Evolutionary conservation across 352 stramenopile species (phyloP).

Genomic region (Globisporangium solare): DNA sequence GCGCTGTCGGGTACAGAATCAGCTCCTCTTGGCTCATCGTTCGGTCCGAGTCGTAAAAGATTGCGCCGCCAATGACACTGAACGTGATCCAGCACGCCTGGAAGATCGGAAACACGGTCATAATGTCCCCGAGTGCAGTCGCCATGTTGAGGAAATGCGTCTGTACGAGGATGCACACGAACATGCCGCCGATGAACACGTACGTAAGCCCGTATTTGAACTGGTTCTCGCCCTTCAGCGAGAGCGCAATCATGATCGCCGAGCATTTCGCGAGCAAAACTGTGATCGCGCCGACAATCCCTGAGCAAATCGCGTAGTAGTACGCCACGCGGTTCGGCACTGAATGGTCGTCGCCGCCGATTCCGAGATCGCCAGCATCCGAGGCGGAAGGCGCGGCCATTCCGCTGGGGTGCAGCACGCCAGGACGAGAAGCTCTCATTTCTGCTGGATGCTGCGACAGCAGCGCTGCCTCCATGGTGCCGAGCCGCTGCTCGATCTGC

Average conservation of each 20-base stretch:
- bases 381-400: too few relatives aligned
- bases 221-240: slow-evolving; percentile 80
- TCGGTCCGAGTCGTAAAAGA: slow-evolving; percentile 81
- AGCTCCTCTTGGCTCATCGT: slow-evolving; percentile 46
- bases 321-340: slow-evolving; percentile 54
- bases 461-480: slow-evolving; percentile 60
- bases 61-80: slow-evolving; percentile 74
- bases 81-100: slow-evolving; percentile 88
- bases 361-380: not conserved
- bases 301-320: slow-evolving; percentile 86
- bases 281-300: slow-evolving; percentile 80
- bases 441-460: slow-evolving; percentile 23
- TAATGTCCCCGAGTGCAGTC: slow-evolving; percentile 78
- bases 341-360: not conserved
- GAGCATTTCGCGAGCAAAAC: slow-evolving; percentile 84
- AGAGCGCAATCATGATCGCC: slow-evolving; percentile 81
- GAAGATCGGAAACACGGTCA: slow-evolving; percentile 88
- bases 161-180: slow-evolving; percentile 82
- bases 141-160: slow-evolving; percentile 88
- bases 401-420: not conserved
- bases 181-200: slow-evolving; percentile 83
- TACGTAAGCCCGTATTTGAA: slow-evolving; percentile 84
- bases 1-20: slow-evolving; percentile 68
- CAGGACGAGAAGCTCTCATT: not conserved
- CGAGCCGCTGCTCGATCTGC: slow-evolving; percentile 58